Evolutionary conservation across 2,329 filamentous ascomycete species (phyloP).

Genomic region (Hansfordia pulvinata): DNA sequence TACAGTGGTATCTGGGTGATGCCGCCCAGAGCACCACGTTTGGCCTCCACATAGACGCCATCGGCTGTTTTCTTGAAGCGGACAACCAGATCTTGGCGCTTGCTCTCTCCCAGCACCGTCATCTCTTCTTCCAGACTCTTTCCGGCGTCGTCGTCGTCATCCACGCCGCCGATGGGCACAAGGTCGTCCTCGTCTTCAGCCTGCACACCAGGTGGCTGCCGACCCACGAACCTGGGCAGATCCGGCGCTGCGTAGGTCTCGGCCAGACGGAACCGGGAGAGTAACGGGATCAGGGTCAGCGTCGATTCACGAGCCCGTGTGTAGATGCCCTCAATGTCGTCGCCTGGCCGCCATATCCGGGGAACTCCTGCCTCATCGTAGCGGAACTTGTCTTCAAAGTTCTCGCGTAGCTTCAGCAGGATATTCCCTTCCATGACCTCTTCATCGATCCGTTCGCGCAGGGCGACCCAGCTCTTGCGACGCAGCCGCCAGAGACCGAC

Average conservation of each 20-base stretch:
- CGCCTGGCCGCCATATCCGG: constrained; percentile 88
- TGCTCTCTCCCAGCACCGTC: constrained; percentile 81
- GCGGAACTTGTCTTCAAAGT: constrained; percentile 98
- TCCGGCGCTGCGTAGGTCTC: constrained; percentile 65
- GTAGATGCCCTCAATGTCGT: constrained; percentile 94
- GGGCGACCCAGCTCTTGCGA: constrained; percentile 85
- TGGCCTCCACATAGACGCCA: constrained; percentile 94
- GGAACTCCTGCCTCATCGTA: constrained; percentile 94
- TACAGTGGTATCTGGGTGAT: constrained; percentile 90
- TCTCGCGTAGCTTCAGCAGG: constrained; percentile 86
- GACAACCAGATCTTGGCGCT: constrained; percentile 81
- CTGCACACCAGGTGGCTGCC: constrained; percentile 59
- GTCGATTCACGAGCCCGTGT: constrained; percentile 88
- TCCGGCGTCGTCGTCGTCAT: constrained; percentile 89
- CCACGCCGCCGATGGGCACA: constrained; percentile 77
- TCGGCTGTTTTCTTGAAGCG: constrained; percentile 98
- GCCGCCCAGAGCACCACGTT: constrained; percentile 89
- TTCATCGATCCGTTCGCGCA: constrained; percentile 85
- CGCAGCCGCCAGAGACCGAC: constrained; percentile 85
- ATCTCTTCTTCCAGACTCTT: constrained; percentile 95
- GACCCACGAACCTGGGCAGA: constrained; percentile 73
- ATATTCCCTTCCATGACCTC: constrained; percentile 98
- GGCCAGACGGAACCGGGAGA: constrained; percentile 70
- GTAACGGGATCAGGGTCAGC: constrained; percentile 74
- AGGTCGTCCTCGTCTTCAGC: constrained; percentile 84